Base-by-base conservation (phyloP, 805 yeast species). In the Barnettozyma sucrosica region DNA sequence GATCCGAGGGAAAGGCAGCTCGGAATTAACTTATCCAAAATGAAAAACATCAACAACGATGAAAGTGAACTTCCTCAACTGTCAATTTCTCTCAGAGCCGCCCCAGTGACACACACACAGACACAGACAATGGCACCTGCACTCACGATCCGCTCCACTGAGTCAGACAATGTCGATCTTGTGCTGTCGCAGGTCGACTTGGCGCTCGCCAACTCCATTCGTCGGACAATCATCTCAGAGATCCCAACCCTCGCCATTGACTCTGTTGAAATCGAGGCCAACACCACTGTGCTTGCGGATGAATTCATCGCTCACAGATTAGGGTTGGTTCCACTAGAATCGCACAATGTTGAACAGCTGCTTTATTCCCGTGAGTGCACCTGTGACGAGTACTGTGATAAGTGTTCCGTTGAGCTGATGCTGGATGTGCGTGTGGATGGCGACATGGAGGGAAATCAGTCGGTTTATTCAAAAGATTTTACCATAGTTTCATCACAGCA, bases 241-340 rank as follows among this genome's bases (percentile, higher is more conserved):
- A 93, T 93, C 48, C 99, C 99, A 30, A 93, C 99, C 0, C 70
- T 93, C 55, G 97, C 99, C 45, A 89, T 93, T 49, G 99, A 93
- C 62, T 78, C 92, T 52, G 99, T 93, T 41, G 98, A 93, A 64
- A 85, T 93, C 53, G 95, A 89, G 61, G 81, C 79, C 43, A 93
- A 93, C 69, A 89, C 98, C 2, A 83, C 96, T 11, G 99, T 93
- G 19, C 71, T 93, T 51, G 98, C 99, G 3, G 99, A 93, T 66
- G 99, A 93, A 67, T 93, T 93, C 63, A 79, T 93, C 50, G 82
- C 97, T 26, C 99, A 93, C 67, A 75, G 99, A 63, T 70, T 93
- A 52, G 99, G 99, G 37, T 74, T 93, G 46, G 81, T 93, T 51
- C 99, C 99, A 2, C 72, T 93, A 41, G 85, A 83, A 55, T 81